Base-by-base conservation (phyloP, 257 asterid genomes). In the Solanum piurae region DNA sequence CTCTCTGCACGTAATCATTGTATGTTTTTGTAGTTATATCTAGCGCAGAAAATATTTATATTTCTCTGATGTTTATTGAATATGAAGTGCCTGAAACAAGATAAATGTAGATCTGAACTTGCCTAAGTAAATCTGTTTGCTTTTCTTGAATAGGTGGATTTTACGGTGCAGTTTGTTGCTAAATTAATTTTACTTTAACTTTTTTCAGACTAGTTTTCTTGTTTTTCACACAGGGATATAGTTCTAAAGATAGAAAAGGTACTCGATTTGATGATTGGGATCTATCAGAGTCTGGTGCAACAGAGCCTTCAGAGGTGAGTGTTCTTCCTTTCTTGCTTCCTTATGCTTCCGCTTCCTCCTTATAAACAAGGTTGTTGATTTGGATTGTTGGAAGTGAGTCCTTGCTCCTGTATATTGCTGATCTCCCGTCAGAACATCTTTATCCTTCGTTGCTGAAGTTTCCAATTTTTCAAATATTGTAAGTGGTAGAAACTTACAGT, bases 261-360 rank as follows among this genome's bases (percentile, higher is more conserved):
- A 90, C 89, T 76, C 77, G 92, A 49, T 91, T 95, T 86, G 97
- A 97, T 85, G 98, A 95, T 69, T 97, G 99, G 99, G 99, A 95
- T 90, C 94, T 97, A 86, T 91, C 98, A n/a, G 99, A 96, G 89
- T 89, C 99, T 86, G 96, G 98, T 87, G 93, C 97, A 88, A 84
- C 92, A 4, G 95, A 91, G 86, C 94, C 91, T 88, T 92, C 91
- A 14, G 96, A 96, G 94, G 99, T 94, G 87, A 83, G 91, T 88
- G 75, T 83, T 80, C 82, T 83, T 85, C 86, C 60, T 64, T 75
- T 89, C 88, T 84, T 83, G 86, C 37, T 77, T 90, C 86, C 85
- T 89, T n/a, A 79, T 85, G 86, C 31, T 85, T 42, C 82, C 23
- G 36, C 38, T 12, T 42, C 29, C 40, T 14, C 31, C 33, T 86